Evolutionary conservation across 2,329 filamentous ascomycete genomes (phyloP), one percentile per base, ranked within the genome.

Genomic region (Xylariaceae sp.): DNA sequence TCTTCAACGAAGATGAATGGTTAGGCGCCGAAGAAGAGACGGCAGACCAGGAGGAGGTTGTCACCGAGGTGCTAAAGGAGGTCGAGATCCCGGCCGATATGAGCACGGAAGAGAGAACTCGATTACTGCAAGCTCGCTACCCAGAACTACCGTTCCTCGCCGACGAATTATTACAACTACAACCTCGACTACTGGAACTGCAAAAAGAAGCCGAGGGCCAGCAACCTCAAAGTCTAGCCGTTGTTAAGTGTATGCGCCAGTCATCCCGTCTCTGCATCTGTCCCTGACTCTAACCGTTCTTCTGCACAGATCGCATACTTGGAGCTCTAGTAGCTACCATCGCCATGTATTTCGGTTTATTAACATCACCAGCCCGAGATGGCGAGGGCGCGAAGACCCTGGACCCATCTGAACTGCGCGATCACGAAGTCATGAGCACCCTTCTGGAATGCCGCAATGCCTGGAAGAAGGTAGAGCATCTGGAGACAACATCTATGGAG

Each of bases 1-100:
- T 97, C 7, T 95, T 97, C 65, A 92, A 97, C 68, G 90, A 95
- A 69, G 82, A 85, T 48, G 92, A 95, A 66, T 97, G 93, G 94
- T 73, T 87, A 44, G 84, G 82, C 30, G 77, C 80, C 13, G 81
- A 80, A 2, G 78, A 78, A 13, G 77, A 79, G 18, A 77, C 77
- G 1, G 76, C 71, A 6, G 77, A 79, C 1, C 77, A 79, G 39
- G 78, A 78, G 64, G 83, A 85, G 13, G 82, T 87, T n/a, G 84
- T 96, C 10, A 94, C 87, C 2, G 91, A 97, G 72, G 84, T 92
- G n/a, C 79, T 97, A 51, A 90, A 91, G 55, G 88, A 95, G 67
- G 72, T 92, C 48, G 87, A 92, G 67, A 86, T 97, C 59, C 88
- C 90, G 10, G 85, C 90, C 18, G 85, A 89, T 61, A 92, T 96